A percentile compares a stretch with the other conserved stretches of the same genome.
Conservation (phyloP, 768 basidiomycete species). For the Polyporus arcularius region DNA sequence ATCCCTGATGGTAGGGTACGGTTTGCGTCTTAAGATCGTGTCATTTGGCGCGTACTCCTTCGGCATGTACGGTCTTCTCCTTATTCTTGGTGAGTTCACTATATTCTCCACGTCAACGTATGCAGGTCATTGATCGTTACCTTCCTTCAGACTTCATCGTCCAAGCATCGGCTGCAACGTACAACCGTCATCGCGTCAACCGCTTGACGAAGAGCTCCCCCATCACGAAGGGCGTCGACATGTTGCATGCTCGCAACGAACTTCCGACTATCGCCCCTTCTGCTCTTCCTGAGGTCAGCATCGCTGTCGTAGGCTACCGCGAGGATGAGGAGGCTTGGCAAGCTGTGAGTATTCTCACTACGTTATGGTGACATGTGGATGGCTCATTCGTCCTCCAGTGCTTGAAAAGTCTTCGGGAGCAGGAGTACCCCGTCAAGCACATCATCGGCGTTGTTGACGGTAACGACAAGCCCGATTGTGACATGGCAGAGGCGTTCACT, state of each 20-base stretch:
- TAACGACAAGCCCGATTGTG: slow-evolving; percentile 18
- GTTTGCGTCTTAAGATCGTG: slow-evolving; percentile 7
- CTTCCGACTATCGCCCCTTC: not conserved
- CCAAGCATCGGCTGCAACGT: slow-evolving; percentile 15
- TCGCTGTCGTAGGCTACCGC: slow-evolving; percentile 21
- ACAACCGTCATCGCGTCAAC: slow-evolving; percentile 18
- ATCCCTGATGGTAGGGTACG: slow-evolving; percentile 5
- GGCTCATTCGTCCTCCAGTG: slow-evolving; percentile 8
- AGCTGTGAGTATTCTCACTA: slow-evolving; percentile 4
- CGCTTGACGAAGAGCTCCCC: slow-evolving; percentile 11
- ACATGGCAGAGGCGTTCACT: slow-evolving; percentile 18
- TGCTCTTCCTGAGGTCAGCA: slow-evolving; percentile 15
- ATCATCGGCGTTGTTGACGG: slow-evolving; percentile 23
- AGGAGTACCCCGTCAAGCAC: slow-evolving; percentile 23
- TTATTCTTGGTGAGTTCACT: slow-evolving; percentile 13
- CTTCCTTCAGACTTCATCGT: slow-evolving; percentile 10
- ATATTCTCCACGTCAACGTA: not conserved
- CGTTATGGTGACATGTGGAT: not conserved
- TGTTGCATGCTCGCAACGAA: not conserved
- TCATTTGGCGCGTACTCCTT: slow-evolving; percentile 12
- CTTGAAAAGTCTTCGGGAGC: slow-evolving; percentile 18
- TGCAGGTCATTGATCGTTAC: not conserved
- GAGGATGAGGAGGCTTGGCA: slow-evolving; percentile 19
- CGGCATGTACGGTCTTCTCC: slow-evolving; percentile 8
- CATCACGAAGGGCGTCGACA: slow-evolving; percentile 8